Evolutionary conservation across 2,329 filamentous ascomycete species (phyloP).

Genomic region (Paramyrothecium roridum): DNA sequence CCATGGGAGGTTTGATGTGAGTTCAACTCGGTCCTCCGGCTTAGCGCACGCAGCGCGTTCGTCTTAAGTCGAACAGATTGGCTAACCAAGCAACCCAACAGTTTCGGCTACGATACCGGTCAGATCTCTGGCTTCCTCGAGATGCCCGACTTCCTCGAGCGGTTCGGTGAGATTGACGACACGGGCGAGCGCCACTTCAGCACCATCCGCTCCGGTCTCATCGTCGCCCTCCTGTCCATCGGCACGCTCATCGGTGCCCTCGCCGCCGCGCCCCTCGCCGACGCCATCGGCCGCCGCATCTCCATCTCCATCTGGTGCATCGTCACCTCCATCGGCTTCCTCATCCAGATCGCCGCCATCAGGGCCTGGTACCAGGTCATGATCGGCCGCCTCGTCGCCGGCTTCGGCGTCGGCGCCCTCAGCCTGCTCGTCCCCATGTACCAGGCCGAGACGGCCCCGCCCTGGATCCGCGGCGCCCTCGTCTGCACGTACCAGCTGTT

Average conservation of each 20-base stretch:
- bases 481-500: constrained; percentile 69
- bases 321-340: constrained; percentile 61
- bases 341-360: constrained; percentile 61
- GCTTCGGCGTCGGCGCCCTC: constrained; percentile 64
- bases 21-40: constrained; percentile 4
- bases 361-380: constrained; percentile 63
- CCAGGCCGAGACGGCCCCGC: constrained; percentile 66
- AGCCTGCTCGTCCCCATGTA: constrained; percentile 69
- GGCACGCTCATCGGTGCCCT: constrained; percentile 60
- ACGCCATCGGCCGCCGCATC: constrained; percentile 59
- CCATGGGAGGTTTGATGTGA: constrained; percentile 43
- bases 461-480: constrained; percentile 63
- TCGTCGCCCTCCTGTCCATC: constrained; percentile 56
- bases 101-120: constrained; percentile 47
- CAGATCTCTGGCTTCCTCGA: constrained; percentile 56
- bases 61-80: not conserved
- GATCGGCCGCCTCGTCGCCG: constrained; percentile 61
- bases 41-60: not conserved
- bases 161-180: constrained; percentile 43
- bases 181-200: constrained; percentile 40
- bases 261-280: constrained; percentile 59
- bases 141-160: constrained; percentile 52
- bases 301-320: constrained; percentile 61
- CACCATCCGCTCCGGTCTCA: constrained; percentile 53
- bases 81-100: constrained; percentile 3